Evolutionary conservation across 768 basidiomycete genomes (phyloP).

Genomic region (Russula dissimulans): DNA sequence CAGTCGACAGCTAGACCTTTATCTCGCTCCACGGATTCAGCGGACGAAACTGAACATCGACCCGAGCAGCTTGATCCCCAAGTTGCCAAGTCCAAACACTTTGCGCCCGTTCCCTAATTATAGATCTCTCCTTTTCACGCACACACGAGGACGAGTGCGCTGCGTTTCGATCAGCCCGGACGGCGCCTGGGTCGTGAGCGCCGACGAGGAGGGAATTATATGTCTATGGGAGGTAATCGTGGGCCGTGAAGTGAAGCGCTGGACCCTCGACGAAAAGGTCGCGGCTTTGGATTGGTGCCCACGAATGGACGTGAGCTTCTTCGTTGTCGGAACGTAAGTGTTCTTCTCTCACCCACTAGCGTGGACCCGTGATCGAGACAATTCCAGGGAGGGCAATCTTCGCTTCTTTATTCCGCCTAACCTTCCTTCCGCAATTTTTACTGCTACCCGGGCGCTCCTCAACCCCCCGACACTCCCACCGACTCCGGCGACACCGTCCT

Average conservation of each 20-base stretch:
- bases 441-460: conserved; percentile 52
- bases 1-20: conserved; percentile 87
- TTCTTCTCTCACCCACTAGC: background rate
- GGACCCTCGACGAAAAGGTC: conserved; percentile 73
- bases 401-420: conserved; percentile 78
- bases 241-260: conserved; percentile 80
- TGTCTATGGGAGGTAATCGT: conserved; percentile 88
- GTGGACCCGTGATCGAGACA: background rate
- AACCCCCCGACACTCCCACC: conserved; percentile 58
- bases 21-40: conserved; percentile 89
- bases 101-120: conserved; percentile 92
- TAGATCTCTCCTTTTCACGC: conserved; percentile 59
- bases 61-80: conserved; percentile 84
- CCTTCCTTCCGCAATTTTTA: conserved; percentile 47
- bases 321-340: conserved; percentile 72
- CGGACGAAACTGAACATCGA: conserved; percentile 85
- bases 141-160: conserved; percentile 59
- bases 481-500: conserved; percentile 44
- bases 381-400: conserved; percentile 64
- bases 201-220: conserved; percentile 81
- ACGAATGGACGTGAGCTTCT: conserved; percentile 67
- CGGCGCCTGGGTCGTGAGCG: conserved; percentile 86
- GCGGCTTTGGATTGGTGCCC: conserved; percentile 93
- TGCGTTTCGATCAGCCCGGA: conserved; percentile 77
- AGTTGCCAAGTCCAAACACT: conserved; percentile 85